Evolutionary conservation across 140 eudicot species (phyloP).

Genomic region (Flaveria floridana): DNA sequence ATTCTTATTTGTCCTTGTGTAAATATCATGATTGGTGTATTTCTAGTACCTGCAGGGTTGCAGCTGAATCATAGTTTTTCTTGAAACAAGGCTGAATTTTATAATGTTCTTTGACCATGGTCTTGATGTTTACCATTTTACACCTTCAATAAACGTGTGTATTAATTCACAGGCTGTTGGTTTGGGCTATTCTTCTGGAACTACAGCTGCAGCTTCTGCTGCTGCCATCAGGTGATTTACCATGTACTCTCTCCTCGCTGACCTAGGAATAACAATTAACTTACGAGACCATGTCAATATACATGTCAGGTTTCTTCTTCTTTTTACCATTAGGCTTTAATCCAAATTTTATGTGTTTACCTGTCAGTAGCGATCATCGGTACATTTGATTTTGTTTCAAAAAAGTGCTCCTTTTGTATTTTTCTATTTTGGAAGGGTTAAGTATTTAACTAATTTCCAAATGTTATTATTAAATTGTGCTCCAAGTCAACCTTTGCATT

Average conservation of each 20-base stretch:
- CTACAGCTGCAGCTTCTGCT: conserved; percentile 93
- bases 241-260: not conserved
- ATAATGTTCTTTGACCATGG: conserved; percentile 10
- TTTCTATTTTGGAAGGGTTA: not conserved
- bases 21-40: not conserved
- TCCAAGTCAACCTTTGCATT: not conserved
- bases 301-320: not conserved
- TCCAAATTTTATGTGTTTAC: conserved; percentile 8
- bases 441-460: conserved; percentile 2
- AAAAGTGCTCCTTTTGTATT: not conserved
- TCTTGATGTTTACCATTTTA: conserved; percentile 6
- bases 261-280: conserved; percentile 3
- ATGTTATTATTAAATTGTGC: not conserved
- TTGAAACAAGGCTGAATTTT: not conserved
- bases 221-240: conserved; percentile 84
- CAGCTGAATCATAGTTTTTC: conserved; percentile 1
- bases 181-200: conserved; percentile 81
- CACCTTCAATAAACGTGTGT: conserved; percentile 6
- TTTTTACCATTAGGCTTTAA: not conserved
- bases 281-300: conserved; percentile 9
- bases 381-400: not conserved
- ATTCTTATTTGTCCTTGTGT: not conserved
- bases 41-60: conserved; percentile 11
- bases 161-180: conserved; percentile 86
- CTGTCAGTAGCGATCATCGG: not conserved